phyloP scores from a whole-genome alignment of 1,284 basidiomycete genomes.

The Omphalotus olearius region DNA sequence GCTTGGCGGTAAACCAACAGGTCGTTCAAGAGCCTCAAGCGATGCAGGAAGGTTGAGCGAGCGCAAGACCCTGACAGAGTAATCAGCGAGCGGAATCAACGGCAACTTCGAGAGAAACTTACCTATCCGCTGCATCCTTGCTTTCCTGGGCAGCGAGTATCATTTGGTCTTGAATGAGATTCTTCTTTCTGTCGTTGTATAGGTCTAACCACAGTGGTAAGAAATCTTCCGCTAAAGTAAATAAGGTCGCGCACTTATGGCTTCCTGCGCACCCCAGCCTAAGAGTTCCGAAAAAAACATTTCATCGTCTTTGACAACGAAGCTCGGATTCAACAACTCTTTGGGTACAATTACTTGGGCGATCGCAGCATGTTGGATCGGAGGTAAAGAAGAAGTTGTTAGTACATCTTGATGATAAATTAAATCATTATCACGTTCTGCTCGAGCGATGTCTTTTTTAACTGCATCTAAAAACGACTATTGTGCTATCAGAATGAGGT shows the following conservation, averaged over 20 bases:
- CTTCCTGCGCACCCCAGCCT: constrained; percentile 86
- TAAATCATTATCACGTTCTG: constrained; percentile 91
- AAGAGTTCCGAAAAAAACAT: constrained; percentile 78
- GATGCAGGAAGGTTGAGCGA: constrained; percentile 80
- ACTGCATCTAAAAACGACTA: constrained; percentile 68
- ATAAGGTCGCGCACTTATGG: constrained; percentile 67
- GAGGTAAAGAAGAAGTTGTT: constrained; percentile 61
- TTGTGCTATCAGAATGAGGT: constrained; percentile 1
- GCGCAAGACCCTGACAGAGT: constrained; percentile 56
- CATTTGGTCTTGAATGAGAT: constrained; percentile 70
- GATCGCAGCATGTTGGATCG: constrained; percentile 67
- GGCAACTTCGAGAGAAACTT: constrained; percentile 21
- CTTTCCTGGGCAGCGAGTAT: constrained; percentile 60
- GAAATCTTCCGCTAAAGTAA: neutral
- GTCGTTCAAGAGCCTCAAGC: constrained; percentile 85
- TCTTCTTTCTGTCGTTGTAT: constrained; percentile 81
- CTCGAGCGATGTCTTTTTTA: constrained; percentile 66
- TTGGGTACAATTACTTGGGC: constrained; percentile 60
- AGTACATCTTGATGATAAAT: constrained; percentile 94
- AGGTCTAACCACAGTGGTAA: constrained; percentile 52
- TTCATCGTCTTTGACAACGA: constrained; percentile 40
- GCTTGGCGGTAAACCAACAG: constrained; percentile 85
- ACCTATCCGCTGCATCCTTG: constrained; percentile 65
- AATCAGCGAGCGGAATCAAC: constrained; percentile 4
- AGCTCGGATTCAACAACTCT: constrained; percentile 62